These are phyloP conservation scores for Citropsis articulata DNA, from an alignment of 345 rosid genomes.

Conservation along the genomic window DNA sequence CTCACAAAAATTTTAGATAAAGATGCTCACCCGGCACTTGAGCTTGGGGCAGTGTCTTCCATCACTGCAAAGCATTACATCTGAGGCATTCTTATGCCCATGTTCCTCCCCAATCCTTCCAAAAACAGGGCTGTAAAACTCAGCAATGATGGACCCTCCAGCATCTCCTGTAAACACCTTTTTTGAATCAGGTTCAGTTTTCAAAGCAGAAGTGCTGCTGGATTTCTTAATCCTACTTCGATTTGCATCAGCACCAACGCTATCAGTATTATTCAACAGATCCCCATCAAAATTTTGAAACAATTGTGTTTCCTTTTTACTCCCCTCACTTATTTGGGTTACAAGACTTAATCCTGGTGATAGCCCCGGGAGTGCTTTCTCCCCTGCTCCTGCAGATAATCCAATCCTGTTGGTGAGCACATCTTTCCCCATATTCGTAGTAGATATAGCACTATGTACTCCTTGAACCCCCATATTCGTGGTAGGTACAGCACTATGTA, in stretches of 20 bases:
- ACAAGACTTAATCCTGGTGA: slow-evolving; percentile 39
- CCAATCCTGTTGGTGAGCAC: slow-evolving; percentile 21
- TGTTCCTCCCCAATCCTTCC: slow-evolving; percentile 36
- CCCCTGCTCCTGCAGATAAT: slow-evolving; percentile 36
- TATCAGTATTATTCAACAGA: slow-evolving; percentile 24
- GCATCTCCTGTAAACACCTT: slow-evolving; percentile 48
- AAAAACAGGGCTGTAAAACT: slow-evolving; percentile 63
- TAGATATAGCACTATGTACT: slow-evolving; percentile 15
- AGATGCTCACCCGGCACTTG: slow-evolving; percentile 71
- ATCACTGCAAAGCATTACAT: slow-evolving; percentile 41
- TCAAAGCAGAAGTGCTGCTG: slow-evolving; percentile 76
- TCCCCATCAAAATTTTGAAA: slow-evolving; percentile 27
- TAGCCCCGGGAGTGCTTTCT: slow-evolving; percentile 30
- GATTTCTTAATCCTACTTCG: slow-evolving; percentile 74
- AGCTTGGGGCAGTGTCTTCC: slow-evolving; percentile 53
- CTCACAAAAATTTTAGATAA: slow-evolving; percentile 16
- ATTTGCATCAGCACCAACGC: slow-evolving; percentile 42
- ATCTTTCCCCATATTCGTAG: slow-evolving; percentile 27
- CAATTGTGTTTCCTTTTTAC: slow-evolving; percentile 16
- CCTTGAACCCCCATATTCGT: slow-evolving; percentile 22
- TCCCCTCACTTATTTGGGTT: slow-evolving; percentile 31
- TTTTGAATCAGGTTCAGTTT: slow-evolving; percentile 40
- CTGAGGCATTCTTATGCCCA: slow-evolving; percentile 33
- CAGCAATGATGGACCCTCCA: slow-evolving; percentile 64
- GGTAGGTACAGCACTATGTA: slow-evolving; percentile 16